Percentiles rank a stretch among this genome's conserved stretches.
Conservation (phyloP, 345 rosid genomes). For the Crucihimalaya himalaica region DNA sequence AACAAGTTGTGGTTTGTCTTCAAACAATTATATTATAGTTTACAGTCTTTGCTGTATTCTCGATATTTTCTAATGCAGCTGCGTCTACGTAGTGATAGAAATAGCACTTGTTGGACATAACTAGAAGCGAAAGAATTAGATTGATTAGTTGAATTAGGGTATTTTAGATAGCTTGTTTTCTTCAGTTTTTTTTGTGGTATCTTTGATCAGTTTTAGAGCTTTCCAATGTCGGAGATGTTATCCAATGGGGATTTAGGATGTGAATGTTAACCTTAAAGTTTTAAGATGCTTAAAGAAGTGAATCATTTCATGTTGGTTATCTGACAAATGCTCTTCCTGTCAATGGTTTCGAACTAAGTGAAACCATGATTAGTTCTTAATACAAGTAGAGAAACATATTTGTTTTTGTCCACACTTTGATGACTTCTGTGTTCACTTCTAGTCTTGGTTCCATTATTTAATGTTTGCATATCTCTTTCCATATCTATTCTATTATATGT, state of each 20-base stretch:
- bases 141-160: neutral
- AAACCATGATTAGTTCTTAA: conserved; percentile 5
- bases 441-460: neutral
- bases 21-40: no score
- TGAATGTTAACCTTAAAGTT: neutral
- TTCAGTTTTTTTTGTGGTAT: neutral
- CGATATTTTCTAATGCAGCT: neutral
- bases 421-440: conserved; percentile 5
- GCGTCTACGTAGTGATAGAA: neutral
- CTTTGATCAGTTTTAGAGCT: conserved; percentile 1
- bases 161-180: neutral
- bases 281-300: neutral
- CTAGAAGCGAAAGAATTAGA: neutral
- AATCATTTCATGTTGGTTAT: neutral
- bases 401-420: neutral
- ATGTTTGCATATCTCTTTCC: conserved; percentile 4
- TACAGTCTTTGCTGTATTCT: neutral
- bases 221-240: neutral
- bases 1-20: neutral
- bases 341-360: neutral
- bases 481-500: neutral
- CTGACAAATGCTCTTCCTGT: neutral
- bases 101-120: neutral
- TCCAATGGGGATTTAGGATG: neutral
- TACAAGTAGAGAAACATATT: neutral